Evolutionary conservation across 495 filamentous ascomycete genomes (phyloP).

Genomic region (Podospora pseudocomata): DNA sequence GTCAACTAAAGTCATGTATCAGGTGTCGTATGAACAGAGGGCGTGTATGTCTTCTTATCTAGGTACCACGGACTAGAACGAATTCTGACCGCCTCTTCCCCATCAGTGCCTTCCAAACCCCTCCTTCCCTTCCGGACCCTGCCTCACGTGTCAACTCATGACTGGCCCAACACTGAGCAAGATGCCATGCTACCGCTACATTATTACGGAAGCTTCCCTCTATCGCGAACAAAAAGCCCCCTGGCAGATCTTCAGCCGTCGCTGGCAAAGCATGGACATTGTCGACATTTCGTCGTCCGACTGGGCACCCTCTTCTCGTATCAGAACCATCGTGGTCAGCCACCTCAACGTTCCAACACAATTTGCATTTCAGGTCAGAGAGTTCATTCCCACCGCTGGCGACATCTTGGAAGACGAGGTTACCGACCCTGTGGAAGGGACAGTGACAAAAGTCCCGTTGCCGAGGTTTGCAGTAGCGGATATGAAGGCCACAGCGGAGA

Average conservation of each 20-base stretch:
- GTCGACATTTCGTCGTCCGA: conserved; percentile 22
- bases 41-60: conserved; percentile 17
- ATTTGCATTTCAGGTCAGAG: conserved; percentile 22
- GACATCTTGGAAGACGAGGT: conserved; percentile 26
- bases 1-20: conserved; percentile 30
- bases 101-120: conserved; percentile 26
- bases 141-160: conserved; percentile 26
- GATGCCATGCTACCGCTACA: conserved; percentile 30
- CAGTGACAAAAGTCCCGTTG: conserved; percentile 15
- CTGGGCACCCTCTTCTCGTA: conserved; percentile 20
- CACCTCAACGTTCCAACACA: conserved; percentile 18
- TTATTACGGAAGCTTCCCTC: conserved; percentile 28
- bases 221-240: conserved; percentile 27
- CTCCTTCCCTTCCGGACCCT: conserved; percentile 17
- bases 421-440: conserved; percentile 16
- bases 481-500: conserved; percentile 21
- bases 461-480: conserved; percentile 26
- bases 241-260: conserved; percentile 21
- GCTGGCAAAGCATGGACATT: conserved; percentile 32
- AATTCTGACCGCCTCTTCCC: not conserved
- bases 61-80: not conserved
- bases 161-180: conserved; percentile 29
- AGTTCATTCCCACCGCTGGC: conserved; percentile 25
- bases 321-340: conserved; percentile 19
- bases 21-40: conserved; percentile 30